These are phyloP conservation scores for Lactuca saligna DNA, from an alignment of 129 eudicot genomes.

Conservation along the genomic window DNA sequence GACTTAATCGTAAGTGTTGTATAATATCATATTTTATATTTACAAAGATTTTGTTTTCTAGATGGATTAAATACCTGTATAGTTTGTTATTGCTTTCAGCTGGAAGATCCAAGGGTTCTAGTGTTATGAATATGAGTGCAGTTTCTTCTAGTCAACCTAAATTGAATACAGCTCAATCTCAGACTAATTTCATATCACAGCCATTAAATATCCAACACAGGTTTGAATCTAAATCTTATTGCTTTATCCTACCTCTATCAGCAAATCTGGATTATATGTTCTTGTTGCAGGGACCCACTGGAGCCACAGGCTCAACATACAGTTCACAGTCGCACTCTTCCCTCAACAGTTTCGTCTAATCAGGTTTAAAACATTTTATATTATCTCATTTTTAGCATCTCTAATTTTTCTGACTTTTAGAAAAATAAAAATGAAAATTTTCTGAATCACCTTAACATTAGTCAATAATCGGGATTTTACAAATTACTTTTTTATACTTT, in stretches of 20 bases:
- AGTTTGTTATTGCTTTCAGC: slow-evolving; percentile 45
- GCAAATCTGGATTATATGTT: not conserved
- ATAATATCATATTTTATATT: not conserved
- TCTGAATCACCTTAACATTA: too few relatives aligned
- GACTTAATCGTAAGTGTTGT: slow-evolving; percentile 56
- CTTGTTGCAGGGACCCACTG: slow-evolving; percentile 36
- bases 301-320: not conserved
- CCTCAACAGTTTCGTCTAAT: slow-evolving; percentile 53
- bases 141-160: too few relatives aligned
- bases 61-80: slow-evolving; percentile 5
- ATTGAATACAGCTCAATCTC: too few relatives aligned
- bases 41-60: not conserved
- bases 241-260: not conserved
- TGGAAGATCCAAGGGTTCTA: too few relatives aligned
- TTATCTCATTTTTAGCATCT: not conserved
- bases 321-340: slow-evolving; percentile 26
- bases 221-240: slow-evolving; percentile 16
- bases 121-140: too few relatives aligned
- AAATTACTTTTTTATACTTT: too few relatives aligned
- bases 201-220: slow-evolving; percentile 33
- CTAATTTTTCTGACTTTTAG: too few relatives aligned
- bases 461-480: too few relatives aligned
- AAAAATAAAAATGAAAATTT: too few relatives aligned
- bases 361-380: slow-evolving; percentile 44
- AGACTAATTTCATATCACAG: slow-evolving; percentile 26